A percentile compares a stretch with the other conserved stretches of the same genome.
These are phyloP conservation scores for Cyclaneusma minus DNA, from an alignment of 2,329 filamentous ascomycete species.

Conservation along the genomic window DNA sequence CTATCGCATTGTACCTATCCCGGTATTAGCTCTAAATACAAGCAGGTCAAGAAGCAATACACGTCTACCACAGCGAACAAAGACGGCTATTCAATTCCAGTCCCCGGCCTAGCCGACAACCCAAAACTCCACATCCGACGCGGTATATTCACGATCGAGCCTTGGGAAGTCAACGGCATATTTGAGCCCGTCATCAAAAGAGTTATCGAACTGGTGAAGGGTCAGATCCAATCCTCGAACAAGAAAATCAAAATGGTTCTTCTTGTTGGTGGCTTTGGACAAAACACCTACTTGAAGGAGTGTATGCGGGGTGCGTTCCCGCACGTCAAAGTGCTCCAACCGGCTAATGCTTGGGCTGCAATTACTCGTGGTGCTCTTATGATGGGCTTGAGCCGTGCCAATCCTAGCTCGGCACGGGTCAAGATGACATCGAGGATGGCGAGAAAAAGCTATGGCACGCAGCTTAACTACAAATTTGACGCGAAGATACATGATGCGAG, in stretches of 20 bases:
- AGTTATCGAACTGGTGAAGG: conserved; percentile 26
- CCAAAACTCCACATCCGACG: conserved; percentile 31
- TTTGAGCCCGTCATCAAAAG: conserved; percentile 28
- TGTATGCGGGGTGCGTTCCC: neutral
- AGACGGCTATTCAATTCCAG: conserved; percentile 21
- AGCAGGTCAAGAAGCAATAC: conserved; percentile 9
- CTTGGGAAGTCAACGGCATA: conserved; percentile 23
- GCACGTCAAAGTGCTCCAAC: conserved; percentile 31
- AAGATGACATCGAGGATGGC: conserved; percentile 24
- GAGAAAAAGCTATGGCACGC: conserved; percentile 28
- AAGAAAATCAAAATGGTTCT: conserved; percentile 22
- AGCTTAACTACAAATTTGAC: conserved; percentile 7
- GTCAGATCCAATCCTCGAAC: conserved; percentile 26
- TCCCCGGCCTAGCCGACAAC: conserved; percentile 22
- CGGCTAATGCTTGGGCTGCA: conserved; percentile 31
- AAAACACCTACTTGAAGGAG: conserved; percentile 8
- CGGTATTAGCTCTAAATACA: no score
- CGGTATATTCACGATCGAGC: conserved; percentile 31
- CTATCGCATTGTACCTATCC: no score
- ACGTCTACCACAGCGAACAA: conserved; percentile 9
- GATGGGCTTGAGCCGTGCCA: conserved; percentile 25
- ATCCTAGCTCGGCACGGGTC: conserved; percentile 17
- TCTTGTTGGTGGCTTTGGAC: conserved; percentile 12
- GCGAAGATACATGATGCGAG: conserved; percentile 2
- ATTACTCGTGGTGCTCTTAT: conserved; percentile 35